Conservation (phyloP, 441 rosid species). For the Mallotus japonicus region DNA sequence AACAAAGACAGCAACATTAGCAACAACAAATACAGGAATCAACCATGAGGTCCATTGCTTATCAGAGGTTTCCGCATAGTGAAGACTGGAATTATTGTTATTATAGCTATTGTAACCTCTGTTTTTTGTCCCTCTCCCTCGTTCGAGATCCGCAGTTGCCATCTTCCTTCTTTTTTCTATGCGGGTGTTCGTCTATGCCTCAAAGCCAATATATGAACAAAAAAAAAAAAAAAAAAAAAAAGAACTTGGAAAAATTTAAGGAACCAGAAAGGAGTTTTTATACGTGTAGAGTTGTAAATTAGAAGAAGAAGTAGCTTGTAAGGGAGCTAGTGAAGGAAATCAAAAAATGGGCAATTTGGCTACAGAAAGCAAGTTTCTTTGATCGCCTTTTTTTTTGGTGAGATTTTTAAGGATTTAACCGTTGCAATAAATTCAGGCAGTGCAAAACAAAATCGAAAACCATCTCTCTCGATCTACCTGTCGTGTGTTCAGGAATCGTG, state of each 20-base stretch:
- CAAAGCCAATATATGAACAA: not conserved
- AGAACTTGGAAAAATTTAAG: not conserved
- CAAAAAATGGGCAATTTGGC: not conserved
- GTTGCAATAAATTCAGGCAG: conserved; percentile 5
- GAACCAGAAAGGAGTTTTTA: not conserved
- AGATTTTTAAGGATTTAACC: not conserved
- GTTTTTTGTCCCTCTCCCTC: conserved; percentile 55
- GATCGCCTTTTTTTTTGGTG: not conserved
- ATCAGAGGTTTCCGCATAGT: conserved; percentile 39
- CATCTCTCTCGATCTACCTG: not conserved
- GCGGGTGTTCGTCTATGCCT: not conserved
- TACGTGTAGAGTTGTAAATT: not conserved
- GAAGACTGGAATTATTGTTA: conserved; percentile 18
- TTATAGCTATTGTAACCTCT: conserved; percentile 23
- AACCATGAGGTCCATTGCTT: conserved; percentile 87
- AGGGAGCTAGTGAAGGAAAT: conserved; percentile 15
- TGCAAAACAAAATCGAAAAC: no score
- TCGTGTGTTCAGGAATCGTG: not conserved
- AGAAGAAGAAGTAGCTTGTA: conserved; percentile 12
- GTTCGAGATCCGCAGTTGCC: conserved; percentile 71
- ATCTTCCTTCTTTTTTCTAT: conserved; percentile 27
- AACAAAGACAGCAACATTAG: conserved; percentile 59
- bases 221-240: no score
- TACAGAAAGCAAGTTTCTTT: not conserved
- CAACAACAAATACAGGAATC: conserved; percentile 68